phyloP scores from a whole-genome alignment of 495 filamentous ascomycete genomes.

The Hypoxylon intermedium region DNA sequence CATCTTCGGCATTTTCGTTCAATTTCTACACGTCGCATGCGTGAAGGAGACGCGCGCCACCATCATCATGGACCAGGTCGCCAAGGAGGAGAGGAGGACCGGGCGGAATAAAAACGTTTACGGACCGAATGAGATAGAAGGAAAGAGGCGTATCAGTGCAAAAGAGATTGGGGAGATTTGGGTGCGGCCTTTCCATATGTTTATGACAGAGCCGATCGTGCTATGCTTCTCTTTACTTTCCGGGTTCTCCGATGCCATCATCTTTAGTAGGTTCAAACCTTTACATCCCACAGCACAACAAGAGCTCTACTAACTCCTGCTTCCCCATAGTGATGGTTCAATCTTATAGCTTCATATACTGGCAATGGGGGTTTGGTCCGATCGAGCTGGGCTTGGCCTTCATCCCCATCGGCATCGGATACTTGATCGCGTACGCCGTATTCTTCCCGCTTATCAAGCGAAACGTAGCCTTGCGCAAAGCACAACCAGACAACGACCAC shows the following conservation, averaged over 20 bases:
- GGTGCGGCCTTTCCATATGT: constrained; percentile 68
- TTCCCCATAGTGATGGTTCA: constrained; percentile 62
- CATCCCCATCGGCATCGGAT: constrained; percentile 65
- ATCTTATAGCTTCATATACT: constrained; percentile 64
- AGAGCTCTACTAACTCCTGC: neutral
- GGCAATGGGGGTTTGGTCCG: constrained; percentile 63
- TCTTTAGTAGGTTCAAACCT: constrained; percentile 52
- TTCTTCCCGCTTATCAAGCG: constrained; percentile 61
- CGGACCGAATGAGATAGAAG: constrained; percentile 66
- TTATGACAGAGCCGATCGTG: constrained; percentile 68
- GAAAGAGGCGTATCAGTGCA: constrained; percentile 48
- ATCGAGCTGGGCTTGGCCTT: constrained; percentile 62
- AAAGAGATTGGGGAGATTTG: constrained; percentile 63
- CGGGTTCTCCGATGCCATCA: constrained; percentile 68
- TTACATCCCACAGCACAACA: neutral
- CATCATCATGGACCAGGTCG: constrained; percentile 66
- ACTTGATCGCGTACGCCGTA: constrained; percentile 62
- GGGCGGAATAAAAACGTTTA: constrained; percentile 59
- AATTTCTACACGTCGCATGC: constrained; percentile 58
- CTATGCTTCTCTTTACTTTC: constrained; percentile 63
- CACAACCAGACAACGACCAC: constrained; percentile 60
- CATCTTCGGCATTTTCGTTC: constrained; percentile 49
- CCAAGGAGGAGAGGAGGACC: constrained; percentile 57
- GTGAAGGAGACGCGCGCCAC: constrained; percentile 58
- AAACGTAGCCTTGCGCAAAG: constrained; percentile 55